phyloP scores from a whole-genome alignment of 768 basidiomycete species.

The Lactifluus pinguis region DNA sequence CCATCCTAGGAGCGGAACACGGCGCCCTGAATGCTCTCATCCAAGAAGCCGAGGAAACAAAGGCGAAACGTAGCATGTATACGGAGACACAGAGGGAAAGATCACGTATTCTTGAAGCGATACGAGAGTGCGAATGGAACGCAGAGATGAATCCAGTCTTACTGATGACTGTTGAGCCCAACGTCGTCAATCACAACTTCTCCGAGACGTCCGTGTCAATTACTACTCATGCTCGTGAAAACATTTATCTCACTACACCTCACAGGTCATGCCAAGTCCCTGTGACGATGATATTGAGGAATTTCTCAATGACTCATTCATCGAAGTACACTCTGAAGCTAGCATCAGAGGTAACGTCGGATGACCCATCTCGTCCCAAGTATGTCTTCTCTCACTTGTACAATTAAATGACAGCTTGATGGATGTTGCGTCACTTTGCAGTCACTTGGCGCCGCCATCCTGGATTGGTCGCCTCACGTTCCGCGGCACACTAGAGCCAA shows the following conservation, averaged over 20 bases:
- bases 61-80: slow-evolving; percentile 78
- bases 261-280: slow-evolving; percentile 47
- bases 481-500: slow-evolving; percentile 48
- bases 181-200: slow-evolving; percentile 54
- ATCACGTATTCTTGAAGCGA: slow-evolving; percentile 52
- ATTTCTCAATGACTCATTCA: slow-evolving; percentile 58
- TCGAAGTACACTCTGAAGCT: slow-evolving; percentile 52
- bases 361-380: slow-evolving; percentile 21
- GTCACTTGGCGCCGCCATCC: slow-evolving; percentile 39
- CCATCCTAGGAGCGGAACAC: slow-evolving; percentile 60
- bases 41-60: slow-evolving; percentile 47
- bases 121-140: slow-evolving; percentile 69
- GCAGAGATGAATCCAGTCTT: slow-evolving; percentile 63
- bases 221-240: background rate
- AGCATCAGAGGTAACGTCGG: slow-evolving; percentile 21
- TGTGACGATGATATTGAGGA: slow-evolving; percentile 52
- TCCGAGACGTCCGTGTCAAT: slow-evolving; percentile 41
- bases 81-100: slow-evolving; percentile 80
- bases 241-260: background rate
- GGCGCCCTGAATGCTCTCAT: slow-evolving; percentile 56
- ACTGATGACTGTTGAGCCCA: slow-evolving; percentile 38
- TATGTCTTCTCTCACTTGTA: background rate
- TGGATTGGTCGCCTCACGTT: slow-evolving; percentile 64
- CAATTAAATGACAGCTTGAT: background rate
- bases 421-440: slow-evolving; percentile 17